Percentiles rank a stretch among this genome's conserved stretches.
phyloP scores from a whole-genome alignment of 2,329 filamentous ascomycete genomes.

The Fusarium luffae region DNA sequence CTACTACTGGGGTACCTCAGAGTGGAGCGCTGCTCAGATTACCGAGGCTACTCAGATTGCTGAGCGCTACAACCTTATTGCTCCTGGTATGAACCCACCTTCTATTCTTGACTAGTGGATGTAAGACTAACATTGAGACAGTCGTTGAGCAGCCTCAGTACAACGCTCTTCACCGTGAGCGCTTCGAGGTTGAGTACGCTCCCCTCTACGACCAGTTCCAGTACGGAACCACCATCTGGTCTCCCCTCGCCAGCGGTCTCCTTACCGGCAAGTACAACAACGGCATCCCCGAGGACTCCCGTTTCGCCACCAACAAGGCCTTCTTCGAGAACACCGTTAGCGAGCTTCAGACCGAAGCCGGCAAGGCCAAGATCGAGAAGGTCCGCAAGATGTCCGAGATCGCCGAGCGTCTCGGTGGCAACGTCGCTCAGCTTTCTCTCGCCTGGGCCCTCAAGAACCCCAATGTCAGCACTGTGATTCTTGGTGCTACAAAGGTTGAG shows the following conservation, averaged over 20 bases:
- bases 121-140: not conserved
- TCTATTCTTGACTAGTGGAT: rapidly evolving
- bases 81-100: slow-evolving; percentile 51
- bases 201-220: slow-evolving; percentile 68
- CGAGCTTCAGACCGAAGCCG: slow-evolving; percentile 26
- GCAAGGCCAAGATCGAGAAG: slow-evolving; percentile 45
- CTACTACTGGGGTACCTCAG: slow-evolving; percentile 66
- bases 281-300: slow-evolving; percentile 66
- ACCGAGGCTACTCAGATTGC: slow-evolving; percentile 65
- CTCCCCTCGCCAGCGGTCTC: slow-evolving; percentile 66
- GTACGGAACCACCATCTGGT: slow-evolving; percentile 70
- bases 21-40: slow-evolving; percentile 76
- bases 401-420: slow-evolving; percentile 43
- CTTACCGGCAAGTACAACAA: slow-evolving; percentile 74
- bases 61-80: slow-evolving; percentile 69
- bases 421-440: slow-evolving; percentile 41
- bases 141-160: slow-evolving; percentile 75
- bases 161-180: slow-evolving; percentile 69
- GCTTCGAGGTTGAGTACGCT: slow-evolving; percentile 71
- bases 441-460: slow-evolving; percentile 45
- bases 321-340: slow-evolving; percentile 34
- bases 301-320: slow-evolving; percentile 56
- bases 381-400: slow-evolving; percentile 40
- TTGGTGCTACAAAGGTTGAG: slow-evolving; percentile 44
- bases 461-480: slow-evolving; percentile 47